Evolutionary conservation across 768 basidiomycete species (phyloP).

Genomic region (Candolleomyces eurysporus): DNA sequence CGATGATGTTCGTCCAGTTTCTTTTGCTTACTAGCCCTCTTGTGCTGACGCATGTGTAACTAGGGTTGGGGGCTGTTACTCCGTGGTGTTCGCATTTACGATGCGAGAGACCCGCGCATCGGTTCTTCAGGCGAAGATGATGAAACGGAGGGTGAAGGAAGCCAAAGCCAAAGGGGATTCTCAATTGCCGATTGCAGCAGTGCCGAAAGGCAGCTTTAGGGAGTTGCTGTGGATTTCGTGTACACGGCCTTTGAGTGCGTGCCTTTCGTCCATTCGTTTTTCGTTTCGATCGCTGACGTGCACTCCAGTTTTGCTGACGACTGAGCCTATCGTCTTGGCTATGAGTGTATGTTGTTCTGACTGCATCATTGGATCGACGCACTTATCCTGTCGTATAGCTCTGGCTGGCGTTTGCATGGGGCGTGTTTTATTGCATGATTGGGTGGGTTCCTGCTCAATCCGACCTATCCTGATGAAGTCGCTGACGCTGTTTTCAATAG

Average conservation of each 20-base stretch:
- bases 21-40: not conserved
- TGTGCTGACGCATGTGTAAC: not conserved
- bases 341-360: constrained; percentile 56
- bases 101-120: constrained; percentile 69
- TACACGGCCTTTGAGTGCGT: constrained; percentile 66
- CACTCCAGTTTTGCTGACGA: constrained; percentile 52
- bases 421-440: constrained; percentile 56
- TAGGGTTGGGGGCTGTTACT: constrained; percentile 16
- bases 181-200: constrained; percentile 54
- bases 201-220: constrained; percentile 44
- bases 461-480: not conserved
- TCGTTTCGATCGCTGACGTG: not conserved
- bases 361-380: constrained; percentile 18
- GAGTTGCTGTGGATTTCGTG: constrained; percentile 63
- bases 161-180: constrained; percentile 43
- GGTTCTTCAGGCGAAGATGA: constrained; percentile 61
- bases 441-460: constrained; percentile 45
- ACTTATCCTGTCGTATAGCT: constrained; percentile 31
- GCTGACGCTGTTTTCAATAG: constrained; percentile 22
- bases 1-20: constrained; percentile 49
- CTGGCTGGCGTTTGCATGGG: constrained; percentile 72
- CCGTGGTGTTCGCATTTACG: constrained; percentile 45
- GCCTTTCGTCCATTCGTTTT: not conserved
- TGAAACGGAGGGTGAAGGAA: constrained; percentile 54
- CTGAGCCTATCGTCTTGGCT: constrained; percentile 69